Percentiles rank a stretch among this genome's conserved stretches.
phyloP scores from a whole-genome alignment of 768 basidiomycete genomes.

The Tylopilus felleus region DNA sequence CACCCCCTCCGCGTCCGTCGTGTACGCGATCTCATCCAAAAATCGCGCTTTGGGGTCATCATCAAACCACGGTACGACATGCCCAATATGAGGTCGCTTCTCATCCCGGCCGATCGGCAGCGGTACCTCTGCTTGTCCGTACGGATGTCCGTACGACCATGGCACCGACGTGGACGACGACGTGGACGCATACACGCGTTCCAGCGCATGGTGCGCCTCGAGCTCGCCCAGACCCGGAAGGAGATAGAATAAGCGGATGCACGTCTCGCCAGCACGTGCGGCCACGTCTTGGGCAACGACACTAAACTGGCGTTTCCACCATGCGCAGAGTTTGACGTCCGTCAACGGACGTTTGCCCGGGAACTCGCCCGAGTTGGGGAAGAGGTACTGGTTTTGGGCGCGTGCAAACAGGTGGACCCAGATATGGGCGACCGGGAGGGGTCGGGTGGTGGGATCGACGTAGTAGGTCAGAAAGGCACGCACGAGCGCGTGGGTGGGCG shows the following conservation, averaged over 20 bases:
- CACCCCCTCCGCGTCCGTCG: constrained; percentile 54
- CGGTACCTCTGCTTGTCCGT: constrained; percentile 42
- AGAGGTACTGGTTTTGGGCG: constrained; percentile 88
- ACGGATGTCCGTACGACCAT: constrained; percentile 85
- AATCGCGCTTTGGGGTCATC: constrained; percentile 97
- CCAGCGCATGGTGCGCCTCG: constrained; percentile 63
- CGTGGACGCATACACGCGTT: constrained; percentile 31
- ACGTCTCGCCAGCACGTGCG: constrained; percentile 2
- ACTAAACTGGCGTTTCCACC: constrained; percentile 85
- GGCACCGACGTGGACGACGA: constrained; percentile 15
- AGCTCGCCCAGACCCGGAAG: constrained; percentile 66
- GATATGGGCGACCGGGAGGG: constrained; percentile 51
- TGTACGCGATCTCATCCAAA: constrained; percentile 84
- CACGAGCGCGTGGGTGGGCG: constrained; percentile 70
- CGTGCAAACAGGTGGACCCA: constrained; percentile 91
- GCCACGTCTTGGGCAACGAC: constrained; percentile 46
- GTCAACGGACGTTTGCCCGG: constrained; percentile 67
- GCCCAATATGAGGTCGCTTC: constrained; percentile 45
- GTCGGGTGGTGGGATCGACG: constrained; percentile 58
- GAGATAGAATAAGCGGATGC: constrained; percentile 49
- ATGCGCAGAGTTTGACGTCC: constrained; percentile 79
- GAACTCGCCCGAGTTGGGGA: constrained; percentile 79
- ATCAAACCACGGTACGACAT: constrained; percentile 86
- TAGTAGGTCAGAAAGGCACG: constrained; percentile 63
- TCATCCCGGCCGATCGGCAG: constrained; percentile 39